Evolutionary conservation across 2,329 filamentous ascomycete genomes (phyloP), one percentile per base, ranked within the genome.

Genomic region (Malbranchea zuffiana): DNA sequence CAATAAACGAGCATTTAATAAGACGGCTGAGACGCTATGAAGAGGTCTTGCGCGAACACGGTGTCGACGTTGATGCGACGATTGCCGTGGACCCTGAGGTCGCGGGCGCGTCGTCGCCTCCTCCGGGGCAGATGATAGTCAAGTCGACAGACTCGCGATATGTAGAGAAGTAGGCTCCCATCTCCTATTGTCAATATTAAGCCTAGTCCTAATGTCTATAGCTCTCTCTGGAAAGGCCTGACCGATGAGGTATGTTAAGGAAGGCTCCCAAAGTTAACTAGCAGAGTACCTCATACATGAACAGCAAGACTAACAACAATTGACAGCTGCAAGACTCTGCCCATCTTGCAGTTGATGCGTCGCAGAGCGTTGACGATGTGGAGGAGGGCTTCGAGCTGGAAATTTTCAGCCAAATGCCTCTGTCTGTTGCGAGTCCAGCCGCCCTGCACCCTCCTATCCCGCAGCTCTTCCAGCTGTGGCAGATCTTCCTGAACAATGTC

Each of bases 401-500:
- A n/a, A 16, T 8, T 8, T 16, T 28, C 11, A 12, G 6, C 10
- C 21, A 20, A 13, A 32, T 29, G 18, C 32, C 39, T 37, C 4
- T 39, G 6, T 23, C 32, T 10, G 18, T 18, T n/a, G 6, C 12
- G 1, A 27, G 21, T 8, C 27, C 50, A 6, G 34, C 34, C 15
- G 28, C 45, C 15, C 37, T 53, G 4, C 52, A 54, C 31, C 50
- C 50, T 5, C 31, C 44, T 6, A 43, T 44, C 6, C 39, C 47
- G 11, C 40, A 47, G 28, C 71, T 82, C 23, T 78, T 83, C 50
- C 69, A 70, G 34, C 66, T 87, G 5, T 87, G 82, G 82, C 80
- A 86, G 55, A 65, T 76, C 11, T 87, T 78, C 47, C 62, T 85
- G 7, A 77, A 83, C 34, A 75, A 82, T 43, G 74, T 86, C 41